Conservation (phyloP, 1,284 basidiomycete genomes). For the Schizophyllum commune region DNA sequence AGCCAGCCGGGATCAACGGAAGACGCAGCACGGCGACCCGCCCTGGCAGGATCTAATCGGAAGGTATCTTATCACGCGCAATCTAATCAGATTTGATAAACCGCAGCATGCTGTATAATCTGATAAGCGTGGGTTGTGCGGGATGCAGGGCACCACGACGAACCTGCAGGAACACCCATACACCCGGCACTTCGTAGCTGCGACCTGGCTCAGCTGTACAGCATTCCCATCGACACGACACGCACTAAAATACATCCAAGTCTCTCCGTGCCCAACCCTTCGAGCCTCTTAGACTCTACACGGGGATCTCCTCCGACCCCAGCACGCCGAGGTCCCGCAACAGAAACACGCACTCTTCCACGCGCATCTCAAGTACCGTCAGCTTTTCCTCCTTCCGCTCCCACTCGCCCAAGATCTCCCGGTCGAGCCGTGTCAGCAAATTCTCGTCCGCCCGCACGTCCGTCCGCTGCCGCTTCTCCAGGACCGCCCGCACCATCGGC, state of each 20-base stretch:
- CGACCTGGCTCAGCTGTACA: no score
- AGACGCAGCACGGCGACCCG: neutral
- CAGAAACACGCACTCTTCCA: constrained; percentile 82
- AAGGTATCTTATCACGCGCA: neutral
- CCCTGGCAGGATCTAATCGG: neutral
- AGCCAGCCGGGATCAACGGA: neutral
- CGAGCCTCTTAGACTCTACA: no score
- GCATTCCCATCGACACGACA: no score
- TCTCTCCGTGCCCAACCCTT: constrained; percentile 20
- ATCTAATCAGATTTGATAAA: neutral
- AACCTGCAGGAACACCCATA: neutral
- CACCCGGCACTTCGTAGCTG: neutral
- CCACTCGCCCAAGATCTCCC: constrained; percentile 60
- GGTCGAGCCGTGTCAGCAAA: constrained; percentile 64
- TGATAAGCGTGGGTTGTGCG: neutral
- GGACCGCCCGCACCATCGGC: constrained; percentile 54
- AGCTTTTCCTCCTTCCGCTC: constrained; percentile 64
- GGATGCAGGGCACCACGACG: neutral
- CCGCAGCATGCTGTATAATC: neutral
- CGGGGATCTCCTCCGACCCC: constrained; percentile 23
- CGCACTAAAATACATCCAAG: neutral
- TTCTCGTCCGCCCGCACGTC: constrained; percentile 72
- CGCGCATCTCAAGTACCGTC: constrained; percentile 68
- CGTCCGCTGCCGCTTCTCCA: constrained; percentile 73
- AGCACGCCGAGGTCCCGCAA: constrained; percentile 60